Conservation (phyloP, 108 stramenopile species). For the Conticribra weissflogii region DNA sequence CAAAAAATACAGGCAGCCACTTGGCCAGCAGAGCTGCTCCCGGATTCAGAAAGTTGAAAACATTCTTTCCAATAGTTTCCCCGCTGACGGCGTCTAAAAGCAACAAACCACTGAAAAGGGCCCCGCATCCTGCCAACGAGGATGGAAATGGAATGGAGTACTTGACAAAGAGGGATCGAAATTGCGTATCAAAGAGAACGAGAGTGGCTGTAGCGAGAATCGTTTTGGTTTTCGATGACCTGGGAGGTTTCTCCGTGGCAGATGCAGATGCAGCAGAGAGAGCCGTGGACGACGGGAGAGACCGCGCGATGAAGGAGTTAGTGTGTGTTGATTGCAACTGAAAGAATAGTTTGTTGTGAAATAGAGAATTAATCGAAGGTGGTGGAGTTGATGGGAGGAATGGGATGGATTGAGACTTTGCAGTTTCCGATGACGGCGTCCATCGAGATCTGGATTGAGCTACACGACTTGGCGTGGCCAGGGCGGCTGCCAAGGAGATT, state of each 20-base stretch:
- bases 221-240: not conserved
- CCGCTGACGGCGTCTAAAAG: constrained; percentile 8
- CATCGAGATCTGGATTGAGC: too few relatives aligned
- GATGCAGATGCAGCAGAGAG: not conserved
- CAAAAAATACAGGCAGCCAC: constrained; percentile 55
- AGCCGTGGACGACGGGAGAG: too few relatives aligned
- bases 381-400: too few relatives aligned
- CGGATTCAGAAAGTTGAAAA: constrained; percentile 38
- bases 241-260: not conserved
- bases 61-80: constrained; percentile 23
- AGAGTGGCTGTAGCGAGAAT: constrained; percentile 47
- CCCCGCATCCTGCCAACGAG: constrained; percentile 48
- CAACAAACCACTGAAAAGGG: constrained; percentile 34
- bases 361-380: too few relatives aligned
- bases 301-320: too few relatives aligned
- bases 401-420: too few relatives aligned
- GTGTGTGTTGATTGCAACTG: too few relatives aligned
- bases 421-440: too few relatives aligned
- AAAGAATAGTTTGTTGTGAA: too few relatives aligned
- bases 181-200: constrained; percentile 54
- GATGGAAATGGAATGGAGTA: constrained; percentile 48
- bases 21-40: constrained; percentile 44
- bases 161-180: constrained; percentile 56
- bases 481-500: too few relatives aligned
- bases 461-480: too few relatives aligned